A percentile compares a stretch with the other conserved stretches of the same genome.
Conservation (phyloP, 2,329 filamentous ascomycete species). For the Emericellopsis atlantica region DNA sequence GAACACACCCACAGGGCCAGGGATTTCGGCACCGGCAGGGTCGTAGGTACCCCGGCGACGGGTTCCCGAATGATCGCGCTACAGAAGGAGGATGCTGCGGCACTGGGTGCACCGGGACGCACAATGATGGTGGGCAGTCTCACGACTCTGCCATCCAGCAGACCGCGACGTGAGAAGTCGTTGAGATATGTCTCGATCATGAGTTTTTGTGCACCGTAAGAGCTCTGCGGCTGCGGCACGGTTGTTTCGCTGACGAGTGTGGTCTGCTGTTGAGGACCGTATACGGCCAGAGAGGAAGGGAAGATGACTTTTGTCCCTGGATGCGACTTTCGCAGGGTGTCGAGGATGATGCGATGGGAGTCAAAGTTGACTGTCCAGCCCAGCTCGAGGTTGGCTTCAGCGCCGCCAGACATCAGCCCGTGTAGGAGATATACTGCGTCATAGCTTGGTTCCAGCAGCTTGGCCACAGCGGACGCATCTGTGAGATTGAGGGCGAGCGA, state of each 20-base stretch:
- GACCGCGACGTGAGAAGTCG: constrained; percentile 27
- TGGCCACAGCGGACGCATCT: constrained; percentile 12
- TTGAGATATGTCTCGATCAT: constrained; percentile 32
- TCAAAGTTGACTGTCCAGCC: constrained; percentile 45
- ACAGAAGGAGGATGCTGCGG: constrained; percentile 45
- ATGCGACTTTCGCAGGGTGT: constrained; percentile 21
- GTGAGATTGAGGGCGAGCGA: constrained; percentile 22
- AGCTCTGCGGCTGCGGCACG: constrained; percentile 39
- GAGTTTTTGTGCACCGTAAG: constrained; percentile 46
- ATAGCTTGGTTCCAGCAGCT: constrained; percentile 16
- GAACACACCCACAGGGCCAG: constrained; percentile 39
- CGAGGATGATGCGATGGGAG: constrained; percentile 38
- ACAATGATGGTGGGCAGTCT: constrained; percentile 48
- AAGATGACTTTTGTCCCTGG: constrained; percentile 33
- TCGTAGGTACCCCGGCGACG: constrained; percentile 28
- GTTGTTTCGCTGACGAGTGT: constrained; percentile 26
- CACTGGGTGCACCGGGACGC: constrained; percentile 35
- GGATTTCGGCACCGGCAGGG: constrained; percentile 30
- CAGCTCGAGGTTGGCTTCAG: constrained; percentile 44
- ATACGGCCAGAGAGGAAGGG: constrained; percentile 46
- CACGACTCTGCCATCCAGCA: constrained; percentile 41
- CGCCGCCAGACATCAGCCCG: constrained; percentile 50
- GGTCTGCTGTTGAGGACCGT: constrained; percentile 29
- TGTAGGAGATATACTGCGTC: constrained; percentile 45
- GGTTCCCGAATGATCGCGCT: constrained; percentile 50